Conservation (phyloP, 1,284 basidiomycete genomes). For the Hortiboletus rubellus region DNA sequence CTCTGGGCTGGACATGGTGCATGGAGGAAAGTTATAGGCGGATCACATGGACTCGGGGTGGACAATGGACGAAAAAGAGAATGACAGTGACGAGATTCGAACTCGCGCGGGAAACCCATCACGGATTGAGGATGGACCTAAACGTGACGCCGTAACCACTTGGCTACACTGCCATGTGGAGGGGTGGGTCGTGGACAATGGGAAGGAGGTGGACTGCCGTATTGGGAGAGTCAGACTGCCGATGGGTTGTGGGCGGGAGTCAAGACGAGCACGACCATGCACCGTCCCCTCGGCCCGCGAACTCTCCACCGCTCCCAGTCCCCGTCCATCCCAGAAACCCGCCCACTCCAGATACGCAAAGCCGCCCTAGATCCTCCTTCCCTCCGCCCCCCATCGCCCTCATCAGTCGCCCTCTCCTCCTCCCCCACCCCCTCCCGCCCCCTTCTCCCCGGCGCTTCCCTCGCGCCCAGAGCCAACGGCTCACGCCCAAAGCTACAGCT, state of each 20-base stretch:
- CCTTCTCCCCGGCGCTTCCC: conserved; percentile 30
- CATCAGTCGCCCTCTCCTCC: conserved; percentile 35
- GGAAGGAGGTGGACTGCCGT: neutral
- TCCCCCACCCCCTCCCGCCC: conserved; percentile 36
- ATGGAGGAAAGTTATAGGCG: conserved; percentile 6
- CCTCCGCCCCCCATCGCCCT: conserved; percentile 39
- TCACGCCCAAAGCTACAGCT: conserved; percentile 34
- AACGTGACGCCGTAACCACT: conserved; percentile 65
- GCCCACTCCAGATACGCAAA: conserved; percentile 47
- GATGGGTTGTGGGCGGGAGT: conserved; percentile 9
- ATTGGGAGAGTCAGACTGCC: neutral
- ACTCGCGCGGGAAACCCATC: conserved; percentile 63
- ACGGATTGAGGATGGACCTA: conserved; percentile 48
- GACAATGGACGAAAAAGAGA: conserved; percentile 24
- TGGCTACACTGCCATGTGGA: conserved; percentile 53
- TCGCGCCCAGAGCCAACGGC: conserved; percentile 21
- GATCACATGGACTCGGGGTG: neutral
- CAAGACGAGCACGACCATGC: conserved; percentile 35
- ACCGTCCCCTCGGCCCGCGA: conserved; percentile 63
- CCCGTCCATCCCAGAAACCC: conserved; percentile 41
- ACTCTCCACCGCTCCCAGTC: conserved; percentile 48
- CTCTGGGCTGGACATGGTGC: conserved; percentile 22
- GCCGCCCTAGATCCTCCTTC: conserved; percentile 27
- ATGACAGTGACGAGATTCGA: conserved; percentile 63
- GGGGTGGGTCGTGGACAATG: accelerated